phyloP scores from a whole-genome alignment of 2,329 filamentous ascomycete genomes.

The Colletotrichum sp. region DNA sequence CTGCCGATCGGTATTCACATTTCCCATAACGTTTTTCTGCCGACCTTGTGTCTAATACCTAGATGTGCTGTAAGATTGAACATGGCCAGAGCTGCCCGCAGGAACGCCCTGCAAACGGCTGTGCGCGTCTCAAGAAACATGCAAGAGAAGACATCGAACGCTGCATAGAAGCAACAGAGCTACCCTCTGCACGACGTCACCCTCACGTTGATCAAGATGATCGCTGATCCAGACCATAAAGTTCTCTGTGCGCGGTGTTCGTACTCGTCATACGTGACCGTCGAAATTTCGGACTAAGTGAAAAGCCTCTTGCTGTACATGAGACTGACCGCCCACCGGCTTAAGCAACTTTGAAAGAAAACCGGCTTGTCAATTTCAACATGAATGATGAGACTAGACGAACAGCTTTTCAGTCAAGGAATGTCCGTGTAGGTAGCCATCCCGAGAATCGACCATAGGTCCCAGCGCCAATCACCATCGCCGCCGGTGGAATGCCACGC shows the following conservation, averaged over 20 bases:
- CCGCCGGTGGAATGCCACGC: background rate
- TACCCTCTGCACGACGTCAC: background rate
- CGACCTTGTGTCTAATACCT: background rate
- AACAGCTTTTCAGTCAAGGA: background rate
- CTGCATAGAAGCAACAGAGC: background rate
- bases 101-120: background rate
- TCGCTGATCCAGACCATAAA: background rate
- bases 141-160: background rate
- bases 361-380: background rate
- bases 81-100: background rate
- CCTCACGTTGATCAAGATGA: background rate
- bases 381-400: background rate
- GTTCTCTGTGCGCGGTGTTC: background rate
- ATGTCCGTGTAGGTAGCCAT: background rate
- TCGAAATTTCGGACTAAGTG: background rate
- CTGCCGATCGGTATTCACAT: background rate
- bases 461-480: constrained; percentile 1
- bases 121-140: background rate
- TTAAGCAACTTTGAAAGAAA: background rate
- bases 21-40: background rate
- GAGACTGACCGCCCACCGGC: background rate
- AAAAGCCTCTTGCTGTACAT: background rate
- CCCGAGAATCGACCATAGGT: background rate
- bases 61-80: background rate
- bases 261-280: background rate